Evolutionary conservation across 2,329 filamentous ascomycete species (phyloP).

Genomic region (Colletotrichum filicis): DNA sequence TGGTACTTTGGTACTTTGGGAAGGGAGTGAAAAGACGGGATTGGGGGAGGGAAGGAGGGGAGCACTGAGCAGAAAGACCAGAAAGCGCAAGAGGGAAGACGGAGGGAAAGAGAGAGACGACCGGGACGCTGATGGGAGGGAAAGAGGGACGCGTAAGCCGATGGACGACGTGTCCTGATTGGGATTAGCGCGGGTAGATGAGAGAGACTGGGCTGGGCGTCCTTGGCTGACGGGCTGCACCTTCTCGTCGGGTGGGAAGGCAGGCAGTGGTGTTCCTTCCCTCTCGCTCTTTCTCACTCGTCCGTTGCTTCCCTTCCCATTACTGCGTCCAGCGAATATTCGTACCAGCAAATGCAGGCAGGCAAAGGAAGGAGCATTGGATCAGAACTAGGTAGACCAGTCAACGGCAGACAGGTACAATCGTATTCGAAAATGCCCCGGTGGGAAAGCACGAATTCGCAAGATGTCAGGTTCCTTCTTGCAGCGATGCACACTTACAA

Average conservation of each 20-base stretch:
- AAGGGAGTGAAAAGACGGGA: not conserved
- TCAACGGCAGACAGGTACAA: not conserved
- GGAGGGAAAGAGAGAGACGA: not conserved
- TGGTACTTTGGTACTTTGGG: not conserved
- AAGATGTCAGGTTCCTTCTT: not conserved
- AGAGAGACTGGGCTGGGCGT: slow-evolving; percentile 10
- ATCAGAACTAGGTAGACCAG: no score
- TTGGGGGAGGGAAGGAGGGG: not conserved
- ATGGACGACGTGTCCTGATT: slow-evolving; percentile 16
- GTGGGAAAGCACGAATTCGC: not conserved
- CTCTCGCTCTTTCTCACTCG: not conserved
- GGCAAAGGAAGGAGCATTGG: not conserved
- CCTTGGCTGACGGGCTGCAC: slow-evolving; percentile 5
- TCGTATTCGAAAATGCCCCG: not conserved
- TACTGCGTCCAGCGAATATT: not conserved
- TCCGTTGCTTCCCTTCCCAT: no score
- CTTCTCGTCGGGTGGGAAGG: not conserved
- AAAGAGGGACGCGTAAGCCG: slow-evolving; percentile 36
- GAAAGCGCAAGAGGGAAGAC: not conserved
- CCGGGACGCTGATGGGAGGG: not conserved
- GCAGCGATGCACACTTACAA: not conserved
- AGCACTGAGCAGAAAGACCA: not conserved
- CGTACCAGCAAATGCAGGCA: not conserved
- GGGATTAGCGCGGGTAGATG: slow-evolving; percentile 14
- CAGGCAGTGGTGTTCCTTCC: not conserved